Conservation (phyloP, 495 filamentous ascomycete species). For the Penicillium atrosanguineum region DNA sequence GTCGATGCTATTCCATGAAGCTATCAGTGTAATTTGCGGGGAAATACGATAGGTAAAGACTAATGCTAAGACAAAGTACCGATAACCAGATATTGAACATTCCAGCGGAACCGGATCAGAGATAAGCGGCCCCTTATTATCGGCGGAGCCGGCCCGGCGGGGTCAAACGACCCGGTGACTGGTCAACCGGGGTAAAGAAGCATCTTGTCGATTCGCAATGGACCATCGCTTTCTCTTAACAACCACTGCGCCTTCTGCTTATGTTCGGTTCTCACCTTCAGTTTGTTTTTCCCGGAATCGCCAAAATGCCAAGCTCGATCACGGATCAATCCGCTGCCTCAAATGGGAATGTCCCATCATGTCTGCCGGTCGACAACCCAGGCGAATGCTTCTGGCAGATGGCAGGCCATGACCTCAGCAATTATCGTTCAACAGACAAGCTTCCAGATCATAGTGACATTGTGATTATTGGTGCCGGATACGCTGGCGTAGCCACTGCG, state of each 20-base stretch:
- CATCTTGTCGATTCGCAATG: not conserved
- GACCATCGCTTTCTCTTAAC: not conserved
- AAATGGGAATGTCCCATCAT: not conserved
- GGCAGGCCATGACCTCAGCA: slow-evolving; percentile 48
- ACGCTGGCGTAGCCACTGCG: slow-evolving; percentile 62
- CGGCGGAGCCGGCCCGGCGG: not conserved
- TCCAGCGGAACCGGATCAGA: no score
- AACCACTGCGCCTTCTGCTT: not conserved
- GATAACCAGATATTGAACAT: not conserved
- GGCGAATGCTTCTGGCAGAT: slow-evolving; percentile 66
- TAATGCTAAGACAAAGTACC: not conserved
- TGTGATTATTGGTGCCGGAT: slow-evolving; percentile 70
- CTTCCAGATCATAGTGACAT: slow-evolving; percentile 54
- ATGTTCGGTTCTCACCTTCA: not conserved
- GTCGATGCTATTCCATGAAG: not conserved
- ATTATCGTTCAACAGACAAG: slow-evolving; percentile 43
- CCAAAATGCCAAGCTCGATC: not conserved
- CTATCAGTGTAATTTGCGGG: not conserved
- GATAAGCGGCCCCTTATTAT: not conserved
- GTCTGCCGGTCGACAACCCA: slow-evolving; percentile 51
- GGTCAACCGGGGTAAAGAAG: not conserved
- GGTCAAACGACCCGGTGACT: not conserved
- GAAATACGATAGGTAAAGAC: not conserved
- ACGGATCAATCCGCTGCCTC: not conserved
- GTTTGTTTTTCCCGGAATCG: not conserved